Base-by-base conservation (phyloP, 176 grass and related monocot genomes). In the Avena sativa region DNA sequence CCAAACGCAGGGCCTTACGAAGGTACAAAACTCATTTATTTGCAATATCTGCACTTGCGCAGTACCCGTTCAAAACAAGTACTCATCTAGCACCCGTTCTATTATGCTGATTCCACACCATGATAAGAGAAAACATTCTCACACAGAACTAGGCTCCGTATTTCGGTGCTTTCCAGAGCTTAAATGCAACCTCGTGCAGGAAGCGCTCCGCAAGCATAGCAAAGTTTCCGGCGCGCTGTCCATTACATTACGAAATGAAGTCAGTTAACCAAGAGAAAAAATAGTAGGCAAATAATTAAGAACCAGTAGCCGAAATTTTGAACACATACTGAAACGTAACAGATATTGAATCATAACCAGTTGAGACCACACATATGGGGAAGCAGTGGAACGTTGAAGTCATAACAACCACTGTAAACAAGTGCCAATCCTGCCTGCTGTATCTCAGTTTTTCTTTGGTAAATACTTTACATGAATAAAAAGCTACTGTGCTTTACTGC, bases 91-190 rank as follows among this genome's bases (percentile, higher is more conserved):
- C 12, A 17, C 2, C 57, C 13, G 10, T 44, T 73, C 30, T 74
- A 5, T 26, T 44, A 62, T 78, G 47, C 65, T 84, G 70, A 75
- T 80, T 50, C 43, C 2, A 9, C 26, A 4, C 23, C 13, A 43
- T 14, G 36, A 8, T 68, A 43, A 30, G 1, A 57, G 48, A 75
- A 14, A 50, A 84, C 13, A 63, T 26, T 19, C 58, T 81, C 13
- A 58, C 21, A 48, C 8, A 6, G 51, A 78, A 61, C 46, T 79
- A 98, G 28, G 97, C 97, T 87, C 97, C 94, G 90, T 98, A 98
- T 83, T 98, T 98, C 1, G 97, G 97, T 16, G 97, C 92, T 87
- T 98, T 98, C 97, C 94, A 98, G 73, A 91, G 90, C 76, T 98
- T 98, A 86, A 98, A 98, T 43, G 97, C 94, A 85, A 98, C 90